Percentiles rank a stretch among this genome's conserved stretches.
phyloP scores from a whole-genome alignment of 306 rosid species.

The Medicago lupulina region DNA sequence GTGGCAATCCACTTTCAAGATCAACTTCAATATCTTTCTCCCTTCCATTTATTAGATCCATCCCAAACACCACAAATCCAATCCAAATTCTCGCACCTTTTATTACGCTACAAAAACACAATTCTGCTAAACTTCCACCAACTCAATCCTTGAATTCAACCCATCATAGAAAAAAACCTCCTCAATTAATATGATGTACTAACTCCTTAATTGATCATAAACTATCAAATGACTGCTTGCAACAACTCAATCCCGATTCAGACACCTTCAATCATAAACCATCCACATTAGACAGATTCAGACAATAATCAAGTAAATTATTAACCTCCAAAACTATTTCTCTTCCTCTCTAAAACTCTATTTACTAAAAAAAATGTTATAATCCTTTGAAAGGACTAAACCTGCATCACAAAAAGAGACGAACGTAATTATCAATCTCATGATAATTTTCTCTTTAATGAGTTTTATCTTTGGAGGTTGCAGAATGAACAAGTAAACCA shows the following conservation, averaged over 20 bases:
- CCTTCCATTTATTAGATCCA: conserved; percentile 51
- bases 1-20: conserved; percentile 68
- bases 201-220: conserved; percentile 34
- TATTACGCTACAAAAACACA: conserved; percentile 35
- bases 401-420: conserved; percentile 51
- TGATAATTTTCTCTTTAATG: background rate
- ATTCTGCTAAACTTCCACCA: conserved; percentile 25
- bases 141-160: conserved; percentile 43
- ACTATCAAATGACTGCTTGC: conserved; percentile 45
- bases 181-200: conserved; percentile 19
- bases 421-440: conserved; percentile 31
- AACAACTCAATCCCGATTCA: conserved; percentile 36
- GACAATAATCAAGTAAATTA: background rate
- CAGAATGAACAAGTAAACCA: background rate
- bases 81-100: conserved; percentile 19
- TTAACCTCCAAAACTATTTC: background rate
- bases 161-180: conserved; percentile 43
- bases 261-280: conserved; percentile 38
- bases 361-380: conserved; percentile 3
- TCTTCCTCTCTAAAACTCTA: conserved; percentile 35
- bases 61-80: conserved; percentile 44
- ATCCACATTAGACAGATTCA: background rate
- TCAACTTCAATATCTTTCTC: conserved; percentile 59
- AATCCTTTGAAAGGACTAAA: conserved; percentile 35
- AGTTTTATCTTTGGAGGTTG: background rate